These are phyloP conservation scores for Heliamphora exappendiculata DNA, from an alignment of 148 eudicot species.

Conservation along the genomic window DNA sequence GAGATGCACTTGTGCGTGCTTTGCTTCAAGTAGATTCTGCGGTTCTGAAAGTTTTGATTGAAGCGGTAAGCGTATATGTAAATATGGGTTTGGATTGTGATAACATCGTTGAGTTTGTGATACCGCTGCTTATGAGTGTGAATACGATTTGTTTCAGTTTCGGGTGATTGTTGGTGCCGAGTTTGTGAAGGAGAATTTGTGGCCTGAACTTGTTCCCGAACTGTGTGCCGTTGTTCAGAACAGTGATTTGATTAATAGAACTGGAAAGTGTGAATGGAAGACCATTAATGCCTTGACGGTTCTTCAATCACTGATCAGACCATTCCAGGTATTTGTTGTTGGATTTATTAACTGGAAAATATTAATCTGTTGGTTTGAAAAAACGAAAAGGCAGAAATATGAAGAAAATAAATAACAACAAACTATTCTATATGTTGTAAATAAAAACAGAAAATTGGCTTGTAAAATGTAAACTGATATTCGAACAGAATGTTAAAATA, in stretches of 20 bases:
- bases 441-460: no score
- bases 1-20: slow-evolving; percentile 44
- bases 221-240: slow-evolving; percentile 45
- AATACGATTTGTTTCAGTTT: slow-evolving; percentile 33
- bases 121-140: background rate
- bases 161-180: slow-evolving; percentile 48
- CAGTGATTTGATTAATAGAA: slow-evolving; percentile 40
- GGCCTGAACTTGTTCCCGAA: slow-evolving; percentile 69
- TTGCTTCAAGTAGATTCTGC: slow-evolving; percentile 46
- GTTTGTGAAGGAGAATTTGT: slow-evolving; percentile 53
- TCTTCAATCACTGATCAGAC: slow-evolving; percentile 57
- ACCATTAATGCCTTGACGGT: slow-evolving; percentile 56
- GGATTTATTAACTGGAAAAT: no score
- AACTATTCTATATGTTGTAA: no score
- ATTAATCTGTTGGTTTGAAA: no score
- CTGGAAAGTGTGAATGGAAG: slow-evolving; percentile 36
- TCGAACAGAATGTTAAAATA: no score
- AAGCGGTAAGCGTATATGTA: slow-evolving; percentile 36
- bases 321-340: slow-evolving; percentile 76
- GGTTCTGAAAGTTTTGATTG: slow-evolving; percentile 52
- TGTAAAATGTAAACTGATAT: no score
- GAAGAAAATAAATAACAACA: no score
- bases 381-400: no score
- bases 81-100: background rate
- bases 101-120: background rate